Evolutionary conservation across 1,284 basidiomycete species (phyloP).

Genomic region (Agaricales sp.): DNA sequence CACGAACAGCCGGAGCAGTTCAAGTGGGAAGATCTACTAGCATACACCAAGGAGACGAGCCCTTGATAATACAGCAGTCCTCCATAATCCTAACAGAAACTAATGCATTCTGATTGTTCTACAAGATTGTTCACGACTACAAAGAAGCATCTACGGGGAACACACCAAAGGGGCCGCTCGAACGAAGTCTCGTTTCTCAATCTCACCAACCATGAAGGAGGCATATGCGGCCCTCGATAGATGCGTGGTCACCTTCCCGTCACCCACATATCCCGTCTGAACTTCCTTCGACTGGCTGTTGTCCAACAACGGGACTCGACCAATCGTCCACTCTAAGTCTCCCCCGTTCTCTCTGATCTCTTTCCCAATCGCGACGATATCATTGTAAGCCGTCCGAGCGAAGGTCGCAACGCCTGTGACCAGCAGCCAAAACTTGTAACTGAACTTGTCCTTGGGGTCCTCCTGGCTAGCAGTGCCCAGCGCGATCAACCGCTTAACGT

Average conservation of each 20-base stretch:
- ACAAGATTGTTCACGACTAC: not conserved
- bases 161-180: not conserved
- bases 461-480: not conserved
- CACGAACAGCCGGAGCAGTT: conserved; percentile 67
- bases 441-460: not conserved
- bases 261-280: not conserved
- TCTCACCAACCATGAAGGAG: not conserved
- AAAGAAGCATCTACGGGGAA: not conserved
- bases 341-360: no score
- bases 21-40: conserved; percentile 62
- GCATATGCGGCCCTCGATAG: not conserved
- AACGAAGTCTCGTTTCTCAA: not conserved
- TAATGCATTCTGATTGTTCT: no score
- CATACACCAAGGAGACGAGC: conserved; percentile 25
- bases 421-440: not conserved
- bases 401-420: not conserved
- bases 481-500: not conserved
- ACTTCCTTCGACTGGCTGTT: not conserved
- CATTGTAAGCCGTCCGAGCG: not conserved
- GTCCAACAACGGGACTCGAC: not conserved
- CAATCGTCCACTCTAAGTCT: not conserved
- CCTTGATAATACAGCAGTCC: not conserved
- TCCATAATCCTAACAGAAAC: no score
- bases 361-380: not conserved
- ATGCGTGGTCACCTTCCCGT: not conserved